phyloP scores from a whole-genome alignment of 225 moss, liverwort and hornwort species.

The Climacium dendroides region DNA sequence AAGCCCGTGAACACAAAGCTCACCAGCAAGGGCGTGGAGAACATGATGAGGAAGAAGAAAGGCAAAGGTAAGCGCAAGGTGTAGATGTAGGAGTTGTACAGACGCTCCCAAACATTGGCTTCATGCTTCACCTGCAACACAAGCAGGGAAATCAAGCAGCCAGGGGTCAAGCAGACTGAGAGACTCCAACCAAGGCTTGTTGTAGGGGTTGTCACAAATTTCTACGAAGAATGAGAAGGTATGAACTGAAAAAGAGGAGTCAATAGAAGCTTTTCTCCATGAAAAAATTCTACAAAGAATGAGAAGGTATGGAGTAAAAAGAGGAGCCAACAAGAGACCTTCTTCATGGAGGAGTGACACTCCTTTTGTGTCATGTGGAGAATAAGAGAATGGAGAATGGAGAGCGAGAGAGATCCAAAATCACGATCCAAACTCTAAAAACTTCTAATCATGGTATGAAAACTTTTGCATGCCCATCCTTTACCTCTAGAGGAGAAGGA shows the following conservation, averaged over 20 bases:
- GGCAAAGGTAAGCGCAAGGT: conserved; percentile 47
- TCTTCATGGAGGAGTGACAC: not conserved
- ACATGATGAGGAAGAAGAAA: conserved; percentile 49
- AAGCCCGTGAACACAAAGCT: conserved; percentile 57
- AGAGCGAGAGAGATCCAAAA: not conserved
- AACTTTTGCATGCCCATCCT: not conserved
- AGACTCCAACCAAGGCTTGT: not conserved
- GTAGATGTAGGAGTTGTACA: conserved; percentile 61
- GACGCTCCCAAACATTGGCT: not conserved
- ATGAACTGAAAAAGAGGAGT: not conserved
- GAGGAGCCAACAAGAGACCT: not conserved
- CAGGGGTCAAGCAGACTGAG: not conserved
- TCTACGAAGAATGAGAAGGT: too few relatives aligned
- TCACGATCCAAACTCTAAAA: not conserved
- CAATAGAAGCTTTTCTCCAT: not conserved
- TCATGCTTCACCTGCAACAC: conserved; percentile 38
- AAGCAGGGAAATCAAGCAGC: too few relatives aligned
- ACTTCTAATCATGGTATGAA: fast-evolving
- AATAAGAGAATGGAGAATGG: not conserved
- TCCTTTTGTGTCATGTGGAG: not conserved
- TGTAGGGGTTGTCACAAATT: not conserved
- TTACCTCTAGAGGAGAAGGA: not conserved
- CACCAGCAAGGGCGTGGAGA: conserved; percentile 37
- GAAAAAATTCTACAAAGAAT: not conserved
- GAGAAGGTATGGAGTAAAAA: not conserved